Evolutionary conservation across 1,139 yeast species (phyloP), one percentile per base, ranked within the genome.

Genomic region (Meyerozyma sp.): DNA sequence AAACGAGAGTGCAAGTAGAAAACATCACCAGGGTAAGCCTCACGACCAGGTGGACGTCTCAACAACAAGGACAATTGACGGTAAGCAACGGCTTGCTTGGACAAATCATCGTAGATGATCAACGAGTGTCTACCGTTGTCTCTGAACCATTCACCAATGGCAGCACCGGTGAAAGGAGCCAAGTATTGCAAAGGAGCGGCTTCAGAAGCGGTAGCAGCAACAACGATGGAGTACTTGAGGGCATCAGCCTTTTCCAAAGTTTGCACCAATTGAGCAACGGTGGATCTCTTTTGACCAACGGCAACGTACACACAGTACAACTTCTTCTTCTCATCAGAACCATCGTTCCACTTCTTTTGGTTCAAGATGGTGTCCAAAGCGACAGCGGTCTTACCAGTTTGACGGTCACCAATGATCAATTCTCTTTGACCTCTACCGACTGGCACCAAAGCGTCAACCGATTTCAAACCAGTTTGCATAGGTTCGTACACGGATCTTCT

Each of bases 91-190:
- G 98, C 98, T 81, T 91, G 98, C 82, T 91, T 91, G 69, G 98
- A 91, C 79, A 91, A 84, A 77, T 91, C 98, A 74, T 91, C 98
- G 78, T 81, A 93, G 82, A 90, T 80, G 75, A 93, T 93, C 78
- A 93, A 80, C 63, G 98, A 95, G 75, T 93, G 98, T 73, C 75
- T 86, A 70, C 96, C 97, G 75, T 93, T 93, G 82, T 93, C 98
- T 84, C 98, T 90, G 94, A 93, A 93, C 98, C 98, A 93, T 81
- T 93, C 99, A 80, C 98, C 97, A 71, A 94, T 91, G 68, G 99
- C 96, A 73, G 95, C 85, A 62, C 93, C 99, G 62, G 98, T 90
- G 96, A 94, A 93, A 71, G 99, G 99, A 80, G 99, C 98, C 72
- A 93, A 79, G 81, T 90, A 93, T 82, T 93, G 99, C 75, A 94